Conservation (phyloP, 2,329 filamentous ascomycete species). For the Trichophyton simii region DNA sequence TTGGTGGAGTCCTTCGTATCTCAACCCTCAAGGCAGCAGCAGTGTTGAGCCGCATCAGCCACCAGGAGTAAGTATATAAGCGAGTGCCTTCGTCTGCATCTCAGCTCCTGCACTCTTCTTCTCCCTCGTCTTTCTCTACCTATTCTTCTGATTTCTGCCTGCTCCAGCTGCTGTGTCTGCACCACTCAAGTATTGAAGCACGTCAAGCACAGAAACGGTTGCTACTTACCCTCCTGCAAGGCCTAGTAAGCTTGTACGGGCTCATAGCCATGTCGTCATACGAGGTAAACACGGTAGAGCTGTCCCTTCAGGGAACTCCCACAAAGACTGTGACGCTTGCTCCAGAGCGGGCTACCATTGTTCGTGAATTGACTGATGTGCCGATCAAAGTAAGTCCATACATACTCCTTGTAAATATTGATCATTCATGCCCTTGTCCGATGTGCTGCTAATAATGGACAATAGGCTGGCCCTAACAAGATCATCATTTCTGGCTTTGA, state of each 20-base stretch:
- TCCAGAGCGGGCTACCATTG: constrained; percentile 47
- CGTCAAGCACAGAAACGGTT: not conserved
- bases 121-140: not conserved
- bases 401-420: too few species aligned
- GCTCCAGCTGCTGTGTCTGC: not conserved
- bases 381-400: constrained; percentile 30
- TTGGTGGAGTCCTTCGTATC: not conserved
- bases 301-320: constrained; percentile 43
- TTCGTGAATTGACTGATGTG: constrained; percentile 47
- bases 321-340: constrained; percentile 54
- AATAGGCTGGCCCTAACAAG: constrained; percentile 43
- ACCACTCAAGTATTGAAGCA: not conserved
- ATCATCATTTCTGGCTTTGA: constrained; percentile 45
- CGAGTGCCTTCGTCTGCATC: not conserved
- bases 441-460: not conserved
- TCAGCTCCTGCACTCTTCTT: not conserved
- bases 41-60: not conserved
- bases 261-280: constrained; percentile 8
- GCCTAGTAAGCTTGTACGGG: not conserved
- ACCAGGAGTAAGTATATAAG: not conserved
- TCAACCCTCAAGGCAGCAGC: not conserved
- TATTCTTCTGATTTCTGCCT: not conserved
- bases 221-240: not conserved
- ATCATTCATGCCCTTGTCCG: too few species aligned
- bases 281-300: constrained; percentile 13